Base-by-base conservation (phyloP, 805 yeast genomes). In the Saturnispora galanensis region DNA sequence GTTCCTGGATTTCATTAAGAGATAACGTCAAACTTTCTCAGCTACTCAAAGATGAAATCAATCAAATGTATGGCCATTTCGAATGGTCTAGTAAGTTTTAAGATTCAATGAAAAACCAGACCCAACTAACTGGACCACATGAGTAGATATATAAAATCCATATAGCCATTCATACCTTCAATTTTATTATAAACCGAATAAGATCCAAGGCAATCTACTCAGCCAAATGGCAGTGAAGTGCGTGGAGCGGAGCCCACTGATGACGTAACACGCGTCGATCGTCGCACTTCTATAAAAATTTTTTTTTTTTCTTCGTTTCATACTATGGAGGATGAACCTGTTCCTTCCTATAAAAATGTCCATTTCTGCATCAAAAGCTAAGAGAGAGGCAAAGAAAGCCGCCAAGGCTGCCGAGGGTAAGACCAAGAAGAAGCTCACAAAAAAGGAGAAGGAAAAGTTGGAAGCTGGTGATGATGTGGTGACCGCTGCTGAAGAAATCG, bases 321-420 rank as follows among this genome's bases (percentile, higher is more conserved):
- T 21, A 21, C 26, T 21, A 21, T 5, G 26, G 8, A 21, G 26
- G 18, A 13, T 41, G 16, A 18, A 18, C n/a, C 18, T 11, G 16
- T 28, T 17, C 4, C 13, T 21, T 18, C n/a, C 21, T 9, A 16
- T 11, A 12, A 40, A 11, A 34, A 64, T 63, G 68, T 73, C 78
- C 47, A 76, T 80, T 54, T 90, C 97, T 46, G 80, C 96, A 53
- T 88, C 97, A 16, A 90, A 90, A 67, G 97, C 97, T 52, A 93
- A 90, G 73, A 86, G 98, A 81, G 97, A 90, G 54, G 96, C 95
- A 53, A 90, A 89, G 71, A 87, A 88, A 68, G 86, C 84, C 56
- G 94, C 89, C 70, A 87, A 89, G 68, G 84, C 82, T 56, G 94
- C 86, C 49, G 85, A 84, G 56, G 89, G 88, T 60, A 71, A 77